A percentile compares a stretch with the other conserved stretches of the same genome.
phyloP scores from a whole-genome alignment of 495 filamentous ascomycete species.

The Chlorociboria aeruginascens region DNA sequence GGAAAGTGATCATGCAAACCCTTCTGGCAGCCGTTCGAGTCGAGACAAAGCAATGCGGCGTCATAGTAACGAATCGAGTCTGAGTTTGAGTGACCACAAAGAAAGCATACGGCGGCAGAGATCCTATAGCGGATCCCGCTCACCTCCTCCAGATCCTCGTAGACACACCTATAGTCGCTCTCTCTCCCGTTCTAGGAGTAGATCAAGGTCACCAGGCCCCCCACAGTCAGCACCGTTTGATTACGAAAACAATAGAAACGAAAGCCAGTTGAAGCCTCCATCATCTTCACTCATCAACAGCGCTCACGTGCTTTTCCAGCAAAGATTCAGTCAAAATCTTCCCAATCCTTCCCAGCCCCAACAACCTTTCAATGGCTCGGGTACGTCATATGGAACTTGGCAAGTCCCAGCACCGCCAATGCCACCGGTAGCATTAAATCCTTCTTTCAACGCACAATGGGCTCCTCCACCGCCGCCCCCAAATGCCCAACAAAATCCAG shows the following conservation, averaged over 20 bases:
- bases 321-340: constrained; percentile 17
- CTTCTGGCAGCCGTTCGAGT: constrained; percentile 21
- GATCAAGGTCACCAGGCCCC: not conserved
- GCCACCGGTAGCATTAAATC: constrained; percentile 19
- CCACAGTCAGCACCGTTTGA: too few relatives aligned
- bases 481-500: not conserved
- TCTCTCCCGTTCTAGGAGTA: constrained; percentile 23
- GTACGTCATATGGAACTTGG: constrained; percentile 15
- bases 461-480: constrained; percentile 16
- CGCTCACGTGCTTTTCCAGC: constrained; percentile 18
- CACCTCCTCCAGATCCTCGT: constrained; percentile 28
- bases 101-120: constrained; percentile 6
- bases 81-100: constrained; percentile 6
- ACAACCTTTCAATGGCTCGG: constrained; percentile 17
- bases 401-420: constrained; percentile 32
- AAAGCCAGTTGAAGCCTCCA: too few relatives aligned
- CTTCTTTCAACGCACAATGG: constrained; percentile 12
- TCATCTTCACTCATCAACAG: constrained; percentile 8
- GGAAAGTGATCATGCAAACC: constrained; percentile 8
- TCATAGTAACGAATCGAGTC: constrained; percentile 10
- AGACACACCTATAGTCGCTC: constrained; percentile 13
- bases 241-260: too few relatives aligned
- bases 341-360: constrained; percentile 15
- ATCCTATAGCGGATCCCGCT: constrained; percentile 26
- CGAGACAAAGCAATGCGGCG: constrained; percentile 18